Evolutionary conservation across 805 yeast genomes (phyloP), one percentile per base, ranked within the genome.

Genomic region (Metschnikowia vanudenii): DNA sequence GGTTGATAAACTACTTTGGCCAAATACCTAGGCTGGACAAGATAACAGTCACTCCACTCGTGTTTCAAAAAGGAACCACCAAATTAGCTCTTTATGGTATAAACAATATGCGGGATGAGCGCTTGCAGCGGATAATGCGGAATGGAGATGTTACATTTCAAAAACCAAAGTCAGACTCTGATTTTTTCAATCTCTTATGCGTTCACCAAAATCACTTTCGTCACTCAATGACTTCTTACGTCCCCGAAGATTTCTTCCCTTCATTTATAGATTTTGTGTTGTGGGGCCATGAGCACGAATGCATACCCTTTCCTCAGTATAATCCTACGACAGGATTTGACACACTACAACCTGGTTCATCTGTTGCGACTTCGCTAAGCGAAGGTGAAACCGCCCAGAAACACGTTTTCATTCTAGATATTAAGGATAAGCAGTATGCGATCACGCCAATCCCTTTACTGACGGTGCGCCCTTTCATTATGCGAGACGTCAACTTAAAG

Each of bases 221-320:
- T 4, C 91, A 91, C 57, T 80, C 95, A 1, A 81, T 81, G 37
- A 87, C 95, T 0, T 82, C 88, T 4, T 85, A 85, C 53, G 70
- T 94, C 4, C 98, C 97, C 5, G 98, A 91, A 53, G 76, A 74
- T 43, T 85, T 87, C 55, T 67, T 94, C 19, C 99, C 98, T 0
- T 70, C 75, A 8, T 90, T 91, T 60, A 58, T 94, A 39, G 90
- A 94, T 60, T 71, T 92, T 46, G 83, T 94, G 0, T 68, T 91
- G 1, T 94, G 99, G 99, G 99, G 99, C 14, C 99, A 94, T 64
- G 99, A 94, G 62, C 99, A 94, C 65, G 97, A 94, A 61, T 89
- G 97, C 59, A 75, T 84, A 4, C 88, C 92, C 1, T 80, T 79
- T 47, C 81, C 96, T 0, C 76, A 73, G 1, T 71, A 71, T 37